Conservation (phyloP, 2,329 filamentous ascomycete species). For the Penicillium sp. region DNA sequence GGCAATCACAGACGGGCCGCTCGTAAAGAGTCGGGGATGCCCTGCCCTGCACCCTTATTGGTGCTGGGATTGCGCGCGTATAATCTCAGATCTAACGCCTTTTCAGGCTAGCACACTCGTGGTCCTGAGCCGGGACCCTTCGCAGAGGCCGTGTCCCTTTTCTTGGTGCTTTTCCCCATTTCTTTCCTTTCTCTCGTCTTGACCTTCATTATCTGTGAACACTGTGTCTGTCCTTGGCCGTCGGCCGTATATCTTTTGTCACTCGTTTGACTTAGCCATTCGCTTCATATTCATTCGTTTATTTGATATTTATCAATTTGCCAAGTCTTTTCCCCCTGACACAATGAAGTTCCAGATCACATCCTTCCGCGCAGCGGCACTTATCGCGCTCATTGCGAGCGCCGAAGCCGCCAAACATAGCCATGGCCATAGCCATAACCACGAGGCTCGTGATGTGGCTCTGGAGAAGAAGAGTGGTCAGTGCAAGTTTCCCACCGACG, state of each 20-base stretch:
- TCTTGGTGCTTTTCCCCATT: slow-evolving; percentile 11
- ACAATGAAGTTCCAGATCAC: slow-evolving; percentile 38
- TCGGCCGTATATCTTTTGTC: slow-evolving; percentile 28
- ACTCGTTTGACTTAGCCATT: slow-evolving; percentile 21
- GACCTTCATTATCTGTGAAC: slow-evolving; percentile 24
- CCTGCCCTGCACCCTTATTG: background rate
- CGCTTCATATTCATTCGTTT: slow-evolving; percentile 7
- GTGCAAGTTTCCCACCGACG: slow-evolving; percentile 66
- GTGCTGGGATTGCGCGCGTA: background rate
- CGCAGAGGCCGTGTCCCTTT: slow-evolving; percentile 12
- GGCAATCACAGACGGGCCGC: slow-evolving; percentile 7
- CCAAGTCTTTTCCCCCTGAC: slow-evolving; percentile 7
- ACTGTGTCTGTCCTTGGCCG: slow-evolving; percentile 22
- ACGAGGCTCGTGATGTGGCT: slow-evolving; percentile 25
- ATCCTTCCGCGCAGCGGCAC: slow-evolving; percentile 32
- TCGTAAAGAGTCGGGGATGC: slow-evolving; percentile 1
- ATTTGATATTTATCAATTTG: background rate
- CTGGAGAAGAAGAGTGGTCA: slow-evolving; percentile 55
- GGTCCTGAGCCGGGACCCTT: background rate
- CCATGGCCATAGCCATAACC: slow-evolving; percentile 31
- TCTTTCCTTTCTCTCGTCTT: slow-evolving; percentile 14
- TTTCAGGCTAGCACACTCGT: slow-evolving; percentile 12
- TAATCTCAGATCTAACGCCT: slow-evolving; percentile 8
- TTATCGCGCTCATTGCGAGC: slow-evolving; percentile 39
- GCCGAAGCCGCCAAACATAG: slow-evolving; percentile 37